Conservation (phyloP, 2,329 filamentous ascomycete species). For the Penicillium sp. region DNA sequence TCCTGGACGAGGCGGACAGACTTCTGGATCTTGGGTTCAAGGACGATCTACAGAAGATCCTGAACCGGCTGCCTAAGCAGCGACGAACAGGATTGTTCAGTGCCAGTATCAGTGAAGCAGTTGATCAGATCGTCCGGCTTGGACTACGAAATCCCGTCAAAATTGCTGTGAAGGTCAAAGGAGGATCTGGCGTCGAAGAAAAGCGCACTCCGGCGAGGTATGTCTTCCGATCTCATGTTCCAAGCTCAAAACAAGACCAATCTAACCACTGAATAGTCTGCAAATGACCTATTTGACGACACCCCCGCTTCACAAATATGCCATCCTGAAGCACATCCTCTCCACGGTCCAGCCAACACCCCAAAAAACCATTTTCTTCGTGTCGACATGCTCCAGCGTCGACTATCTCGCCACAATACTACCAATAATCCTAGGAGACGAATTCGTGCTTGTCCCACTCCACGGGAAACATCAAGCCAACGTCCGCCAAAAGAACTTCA, state of each 20-base stretch:
- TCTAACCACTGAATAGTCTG: conserved; percentile 45
- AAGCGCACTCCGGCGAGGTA: conserved; percentile 73
- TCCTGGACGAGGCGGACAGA: conserved; percentile 89
- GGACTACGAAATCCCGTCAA: conserved; percentile 90
- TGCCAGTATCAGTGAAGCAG: conserved; percentile 89
- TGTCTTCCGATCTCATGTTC: not conserved
- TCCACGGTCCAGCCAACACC: conserved; percentile 61
- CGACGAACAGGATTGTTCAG: conserved; percentile 87
- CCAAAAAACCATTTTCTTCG: conserved; percentile 78
- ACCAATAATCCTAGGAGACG: conserved; percentile 58
- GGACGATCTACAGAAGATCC: conserved; percentile 74
- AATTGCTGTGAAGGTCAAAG: conserved; percentile 85
- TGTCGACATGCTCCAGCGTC: conserved; percentile 87
- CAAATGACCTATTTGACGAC: conserved; percentile 76
- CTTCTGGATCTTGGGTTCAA: conserved; percentile 91
- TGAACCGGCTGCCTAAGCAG: conserved; percentile 80
- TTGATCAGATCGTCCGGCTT: conserved; percentile 83
- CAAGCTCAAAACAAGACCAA: not conserved
- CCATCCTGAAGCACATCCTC: conserved; percentile 62
- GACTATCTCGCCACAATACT: conserved; percentile 85
- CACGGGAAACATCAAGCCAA: conserved; percentile 88
- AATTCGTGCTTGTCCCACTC: conserved; percentile 66
- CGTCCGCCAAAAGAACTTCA: conserved; percentile 79
- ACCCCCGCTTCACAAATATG: conserved; percentile 70
- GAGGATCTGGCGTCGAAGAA: conserved; percentile 64